These are phyloP conservation scores for Sporothrix curviconia DNA, from an alignment of 2,329 filamentous ascomycete species.

Conservation along the genomic window DNA sequence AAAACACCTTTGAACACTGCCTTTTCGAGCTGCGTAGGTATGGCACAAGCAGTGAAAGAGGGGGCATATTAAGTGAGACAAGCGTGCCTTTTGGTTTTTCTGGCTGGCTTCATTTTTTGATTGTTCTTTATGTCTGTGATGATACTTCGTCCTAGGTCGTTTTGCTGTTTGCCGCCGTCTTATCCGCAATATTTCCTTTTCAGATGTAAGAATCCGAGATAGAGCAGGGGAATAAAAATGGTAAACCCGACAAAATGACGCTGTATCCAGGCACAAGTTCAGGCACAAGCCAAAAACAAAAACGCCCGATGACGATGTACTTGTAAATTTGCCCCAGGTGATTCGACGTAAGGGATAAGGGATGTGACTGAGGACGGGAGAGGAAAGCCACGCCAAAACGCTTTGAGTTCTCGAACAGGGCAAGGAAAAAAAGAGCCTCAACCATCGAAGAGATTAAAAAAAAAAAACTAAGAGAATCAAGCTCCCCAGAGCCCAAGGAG, in stretches of 20 bases:
- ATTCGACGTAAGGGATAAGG: neutral
- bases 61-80: neutral
- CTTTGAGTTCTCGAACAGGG: no score
- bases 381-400: neutral
- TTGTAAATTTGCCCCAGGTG: neutral
- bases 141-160: neutral
- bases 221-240: no score
- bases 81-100: neutral
- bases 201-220: neutral
- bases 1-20: no score
- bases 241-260: no score
- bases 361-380: neutral
- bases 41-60: neutral
- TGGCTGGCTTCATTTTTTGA: neutral
- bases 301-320: constrained; percentile 4
- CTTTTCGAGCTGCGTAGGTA: no score
- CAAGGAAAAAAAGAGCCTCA: neutral
- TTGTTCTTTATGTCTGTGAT: neutral
- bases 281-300: neutral
- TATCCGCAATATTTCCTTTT: neutral
- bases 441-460: no score
- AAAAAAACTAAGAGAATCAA: no score
- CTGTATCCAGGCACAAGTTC: neutral
- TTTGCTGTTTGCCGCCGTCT: neutral
- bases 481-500: no score